Evolutionary conservation across 345 rosid species (phyloP), one percentile per base, ranked within the genome.

Genomic region (Carallia brachiata): DNA sequence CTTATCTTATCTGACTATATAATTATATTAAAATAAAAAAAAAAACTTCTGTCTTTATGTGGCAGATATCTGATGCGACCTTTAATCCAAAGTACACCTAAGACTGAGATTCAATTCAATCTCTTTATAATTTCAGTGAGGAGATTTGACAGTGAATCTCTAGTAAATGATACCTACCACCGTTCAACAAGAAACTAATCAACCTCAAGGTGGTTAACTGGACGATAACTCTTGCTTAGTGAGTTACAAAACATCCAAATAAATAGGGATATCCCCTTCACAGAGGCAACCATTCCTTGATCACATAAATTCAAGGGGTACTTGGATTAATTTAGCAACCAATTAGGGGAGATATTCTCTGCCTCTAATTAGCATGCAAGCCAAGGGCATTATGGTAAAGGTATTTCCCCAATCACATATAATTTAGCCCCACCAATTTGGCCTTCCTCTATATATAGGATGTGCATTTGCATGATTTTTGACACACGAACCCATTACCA

Each of bases 301-400:
- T 65, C 79, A 48, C 53, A 40, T 7, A 61, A 19, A 32, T 54
- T 12, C 39, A 8, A 59, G 48, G 32, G 40, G 36, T 16, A 6
- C 56, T 6, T 61, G 13, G n/a, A 1, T 18, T 5, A 7, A 31
- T 62, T 31, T 54, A 18, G 27, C 19, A 9, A 47, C 55, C 56
- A 23, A 48, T 48, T 37, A n/a, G 4, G 18, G 12, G 9, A 10
- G 17, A 13, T 23, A 16, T 44, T 15, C 23, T 54, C 58, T 9
- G 58, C 58, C 52, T 61, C 59, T 19, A 36, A 18, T 56, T 7
- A 16, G 27, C 69, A 69, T 40, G 52, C 59, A 69, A 55, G 1
- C 44, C 58, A 53, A n/a, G 63, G 80, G 57, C 31, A 66, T 36
- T 73, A 63, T 54, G 34, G 76, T 74, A 63, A 71, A 52, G 5